A percentile compares a stretch with the other conserved stretches of the same genome.
Conservation (phyloP, 1,284 basidiomycete genomes). For the Fomitopsis pinicola region DNA sequence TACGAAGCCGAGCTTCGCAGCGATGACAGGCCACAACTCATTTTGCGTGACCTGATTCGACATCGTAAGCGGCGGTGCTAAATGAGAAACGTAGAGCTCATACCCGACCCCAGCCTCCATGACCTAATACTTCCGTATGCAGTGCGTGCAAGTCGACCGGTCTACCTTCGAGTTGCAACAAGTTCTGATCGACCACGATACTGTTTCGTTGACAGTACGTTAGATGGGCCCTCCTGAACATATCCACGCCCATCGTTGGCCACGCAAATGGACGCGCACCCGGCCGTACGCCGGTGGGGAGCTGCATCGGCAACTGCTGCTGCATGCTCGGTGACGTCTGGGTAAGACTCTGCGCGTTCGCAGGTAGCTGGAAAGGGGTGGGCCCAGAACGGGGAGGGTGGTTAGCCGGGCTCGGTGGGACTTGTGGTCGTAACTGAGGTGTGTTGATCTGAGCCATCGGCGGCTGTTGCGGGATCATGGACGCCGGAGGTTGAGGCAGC, state of each 20-base stretch:
- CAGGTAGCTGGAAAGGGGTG: slow-evolving; percentile 12
- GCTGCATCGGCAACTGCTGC: slow-evolving; percentile 1
- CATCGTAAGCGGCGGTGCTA: not conserved
- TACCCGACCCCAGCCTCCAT: slow-evolving; percentile 50
- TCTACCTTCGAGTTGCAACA: slow-evolving; percentile 45
- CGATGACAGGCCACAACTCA: slow-evolving; percentile 63
- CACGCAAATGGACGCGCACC: not conserved
- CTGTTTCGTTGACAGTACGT: slow-evolving; percentile 40
- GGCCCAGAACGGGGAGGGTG: slow-evolving; percentile 7
- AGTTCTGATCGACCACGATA: slow-evolving; percentile 35
- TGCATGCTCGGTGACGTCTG: slow-evolving; percentile 11
- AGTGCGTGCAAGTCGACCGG: slow-evolving; percentile 53
- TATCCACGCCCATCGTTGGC: slow-evolving; percentile 31
- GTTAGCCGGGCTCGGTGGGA: slow-evolving; percentile 9
- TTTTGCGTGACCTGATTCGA: slow-evolving; percentile 44
- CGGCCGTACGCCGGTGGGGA: not conserved
- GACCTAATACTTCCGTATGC: slow-evolving; percentile 51
- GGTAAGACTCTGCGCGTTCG: not conserved
- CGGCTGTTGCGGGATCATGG: slow-evolving; percentile 10
- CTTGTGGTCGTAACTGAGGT: slow-evolving; percentile 14
- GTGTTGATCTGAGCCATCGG: slow-evolving; percentile 12
- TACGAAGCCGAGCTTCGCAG: slow-evolving; percentile 57
- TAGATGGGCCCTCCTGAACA: slow-evolving; percentile 47
- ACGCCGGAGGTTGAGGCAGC: slow-evolving; percentile 9
- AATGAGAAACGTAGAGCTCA: slow-evolving; percentile 15